Evolutionary conservation across 805 yeast genomes (phyloP), one percentile per base, ranked within the genome.

Genomic region (Metschnikowia lochheadii): DNA sequence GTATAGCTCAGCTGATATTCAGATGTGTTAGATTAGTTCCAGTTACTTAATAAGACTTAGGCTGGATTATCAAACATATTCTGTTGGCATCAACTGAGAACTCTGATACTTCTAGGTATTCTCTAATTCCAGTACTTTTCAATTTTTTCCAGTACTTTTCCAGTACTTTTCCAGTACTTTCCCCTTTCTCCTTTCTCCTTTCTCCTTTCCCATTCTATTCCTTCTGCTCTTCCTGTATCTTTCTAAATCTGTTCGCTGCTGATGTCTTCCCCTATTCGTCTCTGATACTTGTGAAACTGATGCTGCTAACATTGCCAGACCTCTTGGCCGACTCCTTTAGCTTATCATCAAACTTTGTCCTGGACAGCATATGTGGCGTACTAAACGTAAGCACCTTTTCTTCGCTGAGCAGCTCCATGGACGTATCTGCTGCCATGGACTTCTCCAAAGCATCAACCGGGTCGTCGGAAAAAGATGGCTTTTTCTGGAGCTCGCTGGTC

Each of bases 201-300:
- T n/a, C n/a, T n/a, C n/a, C n/a, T n/a, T n/a, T 7, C 29, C 29
- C 8, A 7, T 7, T 23, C 29, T 23, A 23, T 23, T 23, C 29
- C 29, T 7, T 23, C 10, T 23, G 7, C 29, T 23, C 29, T 23
- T 23, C 29, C 10, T 23, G 20, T 20, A 20, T 20, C 20, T 20
- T 20, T 33, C 37, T 34, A n/a, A 15, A 13, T 36, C 21, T 15
- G 7, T 14, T 20, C 38, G 2, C 21, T 17, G 23, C 29, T 8
- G 29, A 26, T 36, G 4, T 38, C 11, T 10, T 13, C 36, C 8
- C 6, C 29, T 31, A 53, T 34, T 52, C 58, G 31, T 56, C 60
- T 11, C 60, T 40, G 13, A 56, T 53, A 8, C 60, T 34, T 5
- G 58, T 56, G 35, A 56, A 56, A 36, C 59, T 56, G 39, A 56